Conservation (phyloP, 805 yeast species). For the Lachancea quebecensis region DNA sequence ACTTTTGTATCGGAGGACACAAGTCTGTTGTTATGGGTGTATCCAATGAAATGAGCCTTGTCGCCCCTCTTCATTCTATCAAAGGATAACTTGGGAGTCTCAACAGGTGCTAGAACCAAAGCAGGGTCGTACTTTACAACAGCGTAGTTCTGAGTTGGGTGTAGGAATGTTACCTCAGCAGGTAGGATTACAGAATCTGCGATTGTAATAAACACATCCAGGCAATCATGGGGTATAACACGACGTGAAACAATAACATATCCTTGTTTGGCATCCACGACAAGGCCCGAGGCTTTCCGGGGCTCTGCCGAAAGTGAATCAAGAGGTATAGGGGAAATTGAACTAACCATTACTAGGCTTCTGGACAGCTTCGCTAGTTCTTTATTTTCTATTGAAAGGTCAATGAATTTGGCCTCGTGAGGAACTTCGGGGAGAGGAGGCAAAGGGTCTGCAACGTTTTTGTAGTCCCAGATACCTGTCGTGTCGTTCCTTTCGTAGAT, state of each 20-base stretch:
- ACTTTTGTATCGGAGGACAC: conserved; percentile 70
- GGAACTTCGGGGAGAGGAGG: conserved; percentile 48
- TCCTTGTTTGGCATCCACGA: conserved; percentile 75
- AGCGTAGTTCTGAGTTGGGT: conserved; percentile 83
- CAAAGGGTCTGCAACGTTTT: conserved; percentile 46
- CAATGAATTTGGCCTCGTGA: conserved; percentile 61
- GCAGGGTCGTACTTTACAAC: conserved; percentile 75
- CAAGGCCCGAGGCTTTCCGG: conserved; percentile 65
- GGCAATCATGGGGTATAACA: conserved; percentile 71
- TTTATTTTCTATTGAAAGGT: conserved; percentile 52
- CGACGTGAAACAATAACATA: conserved; percentile 72
- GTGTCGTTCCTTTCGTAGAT: conserved; percentile 56
- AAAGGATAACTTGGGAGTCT: conserved; percentile 55
- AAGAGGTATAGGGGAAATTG: conserved; percentile 58
- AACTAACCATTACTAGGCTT: conserved; percentile 65
- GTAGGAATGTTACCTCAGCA: conserved; percentile 73
- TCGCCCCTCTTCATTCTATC: conserved; percentile 67
- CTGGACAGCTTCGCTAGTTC: conserved; percentile 51
- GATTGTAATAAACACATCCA: conserved; percentile 66
- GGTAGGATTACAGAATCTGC: conserved; percentile 83
- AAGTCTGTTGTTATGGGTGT: conserved; percentile 60
- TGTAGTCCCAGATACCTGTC: conserved; percentile 54
- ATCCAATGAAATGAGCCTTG: conserved; percentile 71
- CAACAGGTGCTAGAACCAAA: conserved; percentile 62
- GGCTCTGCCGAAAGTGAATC: conserved; percentile 67